Evolutionary conservation across 805 yeast genomes (phyloP).

Genomic region (Myxozyma melibiosi): DNA sequence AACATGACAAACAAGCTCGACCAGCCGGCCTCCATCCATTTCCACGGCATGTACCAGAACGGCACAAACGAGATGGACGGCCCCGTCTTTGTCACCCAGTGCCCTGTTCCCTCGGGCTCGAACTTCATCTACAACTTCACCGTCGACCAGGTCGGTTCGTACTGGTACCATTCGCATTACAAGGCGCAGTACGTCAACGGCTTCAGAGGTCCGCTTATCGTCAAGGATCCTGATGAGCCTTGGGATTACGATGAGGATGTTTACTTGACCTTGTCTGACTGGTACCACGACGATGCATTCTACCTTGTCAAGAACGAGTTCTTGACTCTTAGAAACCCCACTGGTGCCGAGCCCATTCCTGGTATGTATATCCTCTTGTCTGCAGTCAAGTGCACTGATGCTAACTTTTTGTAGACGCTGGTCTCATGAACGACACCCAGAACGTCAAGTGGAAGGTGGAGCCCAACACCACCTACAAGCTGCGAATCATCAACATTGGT

Average conservation of each 20-base stretch:
- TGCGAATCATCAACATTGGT: constrained; percentile 83
- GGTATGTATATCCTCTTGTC: neutral
- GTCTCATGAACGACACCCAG: constrained; percentile 79
- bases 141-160: constrained; percentile 84
- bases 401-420: constrained; percentile 47
- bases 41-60: constrained; percentile 90
- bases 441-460: constrained; percentile 73
- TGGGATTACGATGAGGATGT: constrained; percentile 80
- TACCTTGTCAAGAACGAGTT: constrained; percentile 56
- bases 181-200: constrained; percentile 93
- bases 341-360: constrained; percentile 98
- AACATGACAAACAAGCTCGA: constrained; percentile 71
- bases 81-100: constrained; percentile 82
- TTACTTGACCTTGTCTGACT: constrained; percentile 69
- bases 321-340: constrained; percentile 78
- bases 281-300: constrained; percentile 74
- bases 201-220: constrained; percentile 57
- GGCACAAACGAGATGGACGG: constrained; percentile 86
- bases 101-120: constrained; percentile 81
- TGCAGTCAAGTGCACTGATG: neutral
- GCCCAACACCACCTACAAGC: constrained; percentile 81
- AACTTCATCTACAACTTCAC: constrained; percentile 84
- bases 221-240: constrained; percentile 68
- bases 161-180: constrained; percentile 97
- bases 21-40: constrained; percentile 78